A percentile compares a stretch with the other conserved stretches of the same genome.
Evolutionary conservation across 768 basidiomycete species (phyloP).

Genomic region (Kwoniella sp.): DNA sequence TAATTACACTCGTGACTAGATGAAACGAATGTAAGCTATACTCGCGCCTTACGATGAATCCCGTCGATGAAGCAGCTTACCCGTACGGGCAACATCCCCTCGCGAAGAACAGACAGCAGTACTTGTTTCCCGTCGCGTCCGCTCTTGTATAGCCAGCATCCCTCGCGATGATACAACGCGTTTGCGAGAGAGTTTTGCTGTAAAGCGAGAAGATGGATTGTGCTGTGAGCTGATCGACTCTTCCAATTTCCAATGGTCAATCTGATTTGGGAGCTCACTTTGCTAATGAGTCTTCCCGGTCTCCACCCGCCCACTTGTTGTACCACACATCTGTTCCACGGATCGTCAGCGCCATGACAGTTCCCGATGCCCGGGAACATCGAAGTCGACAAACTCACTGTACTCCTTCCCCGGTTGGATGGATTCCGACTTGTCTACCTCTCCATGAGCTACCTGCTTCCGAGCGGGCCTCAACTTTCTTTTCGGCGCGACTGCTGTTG

Average conservation of each 20-base stretch:
- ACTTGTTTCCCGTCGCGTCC: slow-evolving; percentile 88
- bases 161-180: slow-evolving; percentile 80
- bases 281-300: slow-evolving; percentile 92
- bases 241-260: no score
- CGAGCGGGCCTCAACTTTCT: slow-evolving; percentile 82
- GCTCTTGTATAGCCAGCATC: slow-evolving; percentile 94
- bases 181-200: slow-evolving; percentile 92
- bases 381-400: slow-evolving; percentile 64
- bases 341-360: slow-evolving; percentile 22
- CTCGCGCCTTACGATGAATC: neutral
- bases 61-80: slow-evolving; percentile 36
- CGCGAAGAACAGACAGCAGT: slow-evolving; percentile 91
- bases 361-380: neutral
- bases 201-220: neutral
- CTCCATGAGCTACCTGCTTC: slow-evolving; percentile 86
- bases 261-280: slow-evolving; percentile 80
- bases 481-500: slow-evolving; percentile 33
- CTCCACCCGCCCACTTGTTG: slow-evolving; percentile 99
- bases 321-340: slow-evolving; percentile 80
- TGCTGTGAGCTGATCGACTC: slow-evolving; percentile 8
- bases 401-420: slow-evolving; percentile 94
- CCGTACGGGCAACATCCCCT: slow-evolving; percentile 98
- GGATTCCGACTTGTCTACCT: slow-evolving; percentile 84
- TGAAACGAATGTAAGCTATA: neutral
- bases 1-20: slow-evolving; percentile 82